These are phyloP conservation scores for Sarocladium strictum DNA, from an alignment of 2,329 filamentous ascomycete genomes.

Conservation along the genomic window DNA sequence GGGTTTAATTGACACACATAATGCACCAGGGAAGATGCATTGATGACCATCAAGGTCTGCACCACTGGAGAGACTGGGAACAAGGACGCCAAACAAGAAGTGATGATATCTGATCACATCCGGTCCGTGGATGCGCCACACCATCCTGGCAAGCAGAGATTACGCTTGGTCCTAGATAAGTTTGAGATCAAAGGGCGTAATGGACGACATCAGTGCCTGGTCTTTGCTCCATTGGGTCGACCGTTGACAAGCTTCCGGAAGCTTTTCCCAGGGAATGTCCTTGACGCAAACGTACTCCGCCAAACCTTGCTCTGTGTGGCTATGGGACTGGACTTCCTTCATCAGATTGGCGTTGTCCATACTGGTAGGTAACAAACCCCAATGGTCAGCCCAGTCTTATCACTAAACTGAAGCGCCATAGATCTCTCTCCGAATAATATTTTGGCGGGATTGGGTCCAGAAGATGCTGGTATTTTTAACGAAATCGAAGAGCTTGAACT, in stretches of 20 bases:
- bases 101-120: slow-evolving; percentile 15
- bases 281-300: slow-evolving; percentile 19
- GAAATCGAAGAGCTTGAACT: slow-evolving; percentile 13
- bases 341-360: slow-evolving; percentile 15
- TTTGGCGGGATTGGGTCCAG: slow-evolving; percentile 14
- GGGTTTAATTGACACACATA: background rate
- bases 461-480: slow-evolving; percentile 13
- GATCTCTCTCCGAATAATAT: slow-evolving; percentile 23
- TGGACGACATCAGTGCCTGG: slow-evolving; percentile 17
- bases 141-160: slow-evolving; percentile 13
- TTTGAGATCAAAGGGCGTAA: slow-evolving; percentile 14
- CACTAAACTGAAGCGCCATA: slow-evolving; percentile 7
- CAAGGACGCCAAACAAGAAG: slow-evolving; percentile 10
- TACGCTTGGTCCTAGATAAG: slow-evolving; percentile 12
- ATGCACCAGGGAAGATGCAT: background rate
- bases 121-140: slow-evolving; percentile 12
- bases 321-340: slow-evolving; percentile 17
- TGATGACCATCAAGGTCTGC: slow-evolving; percentile 8
- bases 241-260: slow-evolving; percentile 18
- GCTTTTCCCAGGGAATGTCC: slow-evolving; percentile 15
- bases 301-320: slow-evolving; percentile 15
- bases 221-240: slow-evolving; percentile 16
- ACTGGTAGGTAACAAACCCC: slow-evolving; percentile 11
- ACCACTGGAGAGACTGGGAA: background rate
- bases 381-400: background rate